A percentile compares a stretch with the other conserved stretches of the same genome.
These are phyloP conservation scores for Heterobasidion irregulare DNA, from an alignment of 1,284 basidiomycete species.

Conservation along the genomic window DNA sequence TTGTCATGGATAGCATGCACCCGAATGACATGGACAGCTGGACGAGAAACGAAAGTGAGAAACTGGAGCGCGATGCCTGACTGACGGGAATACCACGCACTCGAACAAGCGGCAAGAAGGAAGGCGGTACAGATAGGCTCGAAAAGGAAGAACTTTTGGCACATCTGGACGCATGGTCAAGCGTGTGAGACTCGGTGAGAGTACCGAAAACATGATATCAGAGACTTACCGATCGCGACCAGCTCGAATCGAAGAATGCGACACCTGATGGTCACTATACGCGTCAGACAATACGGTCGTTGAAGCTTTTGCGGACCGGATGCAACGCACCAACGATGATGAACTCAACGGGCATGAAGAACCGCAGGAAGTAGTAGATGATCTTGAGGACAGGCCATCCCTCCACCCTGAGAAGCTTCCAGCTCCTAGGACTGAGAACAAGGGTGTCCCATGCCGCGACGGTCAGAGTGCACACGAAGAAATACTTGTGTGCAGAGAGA, in stretches of 20 bases:
- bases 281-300: background rate
- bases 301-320: background rate
- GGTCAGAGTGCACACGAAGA: conserved; percentile 77
- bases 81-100: conserved; percentile 22
- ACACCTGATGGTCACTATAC: conserved; percentile 39
- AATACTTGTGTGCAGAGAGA: conserved; percentile 77
- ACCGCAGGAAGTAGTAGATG: conserved; percentile 61
- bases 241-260: conserved; percentile 57
- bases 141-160: conserved; percentile 68
- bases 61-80: conserved; percentile 1
- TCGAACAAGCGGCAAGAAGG: conserved; percentile 63
- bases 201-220: background rate
- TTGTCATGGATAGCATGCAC: conserved; percentile 70
- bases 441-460: conserved; percentile 82
- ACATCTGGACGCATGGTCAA: conserved; percentile 31
- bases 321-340: conserved; percentile 53
- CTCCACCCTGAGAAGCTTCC: conserved; percentile 55
- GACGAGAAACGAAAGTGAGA: background rate
- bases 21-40: conserved; percentile 65
- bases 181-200: conserved; percentile 2
- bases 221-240: conserved; percentile 6
- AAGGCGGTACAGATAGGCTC: conserved; percentile 78
- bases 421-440: conserved; percentile 69
- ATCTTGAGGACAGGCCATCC: conserved; percentile 73
- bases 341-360: conserved; percentile 73